Conservation (phyloP, 2,329 filamentous ascomycete genomes). For the Xylariaceae sp. region DNA sequence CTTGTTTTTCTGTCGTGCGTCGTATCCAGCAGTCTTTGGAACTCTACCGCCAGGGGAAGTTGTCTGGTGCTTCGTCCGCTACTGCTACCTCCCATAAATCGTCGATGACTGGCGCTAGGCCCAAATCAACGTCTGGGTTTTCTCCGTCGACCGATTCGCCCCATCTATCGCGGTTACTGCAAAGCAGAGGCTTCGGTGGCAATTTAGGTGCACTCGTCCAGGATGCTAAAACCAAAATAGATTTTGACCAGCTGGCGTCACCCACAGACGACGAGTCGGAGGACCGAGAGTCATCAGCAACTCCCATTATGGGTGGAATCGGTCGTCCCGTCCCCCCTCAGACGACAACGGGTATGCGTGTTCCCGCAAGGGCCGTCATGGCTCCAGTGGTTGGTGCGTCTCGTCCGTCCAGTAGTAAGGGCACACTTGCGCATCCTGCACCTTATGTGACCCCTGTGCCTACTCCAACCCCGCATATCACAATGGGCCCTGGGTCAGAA, state of each 20-base stretch:
- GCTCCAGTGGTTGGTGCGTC: conserved; percentile 54
- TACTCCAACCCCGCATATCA: conserved; percentile 43
- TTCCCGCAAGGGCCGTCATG: conserved; percentile 64
- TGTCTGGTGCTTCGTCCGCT: conserved; percentile 56
- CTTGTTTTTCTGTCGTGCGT: conserved; percentile 55
- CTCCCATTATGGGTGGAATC: conserved; percentile 47
- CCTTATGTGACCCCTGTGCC: conserved; percentile 49
- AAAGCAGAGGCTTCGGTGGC: conserved; percentile 65
- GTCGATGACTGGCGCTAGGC: conserved; percentile 32
- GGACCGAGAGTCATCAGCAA: conserved; percentile 52
- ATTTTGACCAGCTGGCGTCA: conserved; percentile 57
- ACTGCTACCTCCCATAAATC: conserved; percentile 43
- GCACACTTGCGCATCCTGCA: conserved; percentile 48
- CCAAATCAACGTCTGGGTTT: conserved; percentile 49
- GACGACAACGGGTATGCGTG: conserved; percentile 52
- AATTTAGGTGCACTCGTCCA: conserved; percentile 65
- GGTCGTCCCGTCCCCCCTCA: conserved; percentile 48
- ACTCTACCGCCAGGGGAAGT: conserved; percentile 58
- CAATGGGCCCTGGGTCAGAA: conserved; percentile 32
- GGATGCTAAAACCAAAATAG: conserved; percentile 63
- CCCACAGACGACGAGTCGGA: conserved; percentile 61
- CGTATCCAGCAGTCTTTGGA: conserved; percentile 62
- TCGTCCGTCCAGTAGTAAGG: conserved; percentile 66
- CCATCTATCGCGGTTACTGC: conserved; percentile 70
- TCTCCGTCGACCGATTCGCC: conserved; percentile 66